These are phyloP conservation scores for Pulicaria dysenterica DNA, from an alignment of 129 eudicot genomes.

Conservation along the genomic window DNA sequence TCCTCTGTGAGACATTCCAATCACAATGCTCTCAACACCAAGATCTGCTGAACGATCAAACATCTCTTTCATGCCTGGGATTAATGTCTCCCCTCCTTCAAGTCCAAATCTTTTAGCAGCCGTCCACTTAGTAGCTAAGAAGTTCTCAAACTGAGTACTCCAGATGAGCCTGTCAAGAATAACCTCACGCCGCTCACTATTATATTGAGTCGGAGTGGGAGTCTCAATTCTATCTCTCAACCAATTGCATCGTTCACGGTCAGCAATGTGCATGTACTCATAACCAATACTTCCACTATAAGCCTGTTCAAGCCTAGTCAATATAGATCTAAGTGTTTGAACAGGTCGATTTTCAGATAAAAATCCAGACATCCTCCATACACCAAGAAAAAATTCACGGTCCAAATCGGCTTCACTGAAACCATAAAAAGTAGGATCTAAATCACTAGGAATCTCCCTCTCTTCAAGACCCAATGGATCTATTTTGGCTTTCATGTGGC, in stretches of 20 bases:
- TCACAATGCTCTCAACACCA: conserved; percentile 97
- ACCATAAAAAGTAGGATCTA: conserved; percentile 82
- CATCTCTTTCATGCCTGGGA: conserved; percentile 99
- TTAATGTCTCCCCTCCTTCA: conserved; percentile 94
- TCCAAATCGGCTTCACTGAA: conserved; percentile 90
- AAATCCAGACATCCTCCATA: conserved; percentile 92
- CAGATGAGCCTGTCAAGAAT: conserved; percentile 92
- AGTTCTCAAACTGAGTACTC: conserved; percentile 96
- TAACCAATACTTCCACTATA: conserved; percentile 88
- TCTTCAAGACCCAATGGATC: conserved; percentile 82
- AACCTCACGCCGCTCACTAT: conserved; percentile 83
- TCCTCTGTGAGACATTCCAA: conserved; percentile 99
- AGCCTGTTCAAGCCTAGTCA: conserved; percentile 94
- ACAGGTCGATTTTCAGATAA: conserved; percentile 96
- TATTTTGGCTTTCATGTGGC: conserved; percentile 88
- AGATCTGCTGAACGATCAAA: conserved; percentile 94
- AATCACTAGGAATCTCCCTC: conserved; percentile 71
- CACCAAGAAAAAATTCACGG: conserved; percentile 90
- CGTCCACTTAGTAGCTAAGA: conserved; percentile 96
- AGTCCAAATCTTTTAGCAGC: conserved; percentile 98
- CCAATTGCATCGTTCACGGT: conserved; percentile 93
- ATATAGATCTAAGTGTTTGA: conserved; percentile 80
- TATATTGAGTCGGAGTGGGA: conserved; percentile 83
- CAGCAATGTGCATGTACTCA: conserved; percentile 97
- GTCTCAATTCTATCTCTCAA: conserved; percentile 88